A percentile compares a stretch with the other conserved stretches of the same genome.
These are phyloP conservation scores for Anthracocystis panici-leucophaei DNA, from an alignment of 1,284 basidiomycete genomes.

Conservation along the genomic window DNA sequence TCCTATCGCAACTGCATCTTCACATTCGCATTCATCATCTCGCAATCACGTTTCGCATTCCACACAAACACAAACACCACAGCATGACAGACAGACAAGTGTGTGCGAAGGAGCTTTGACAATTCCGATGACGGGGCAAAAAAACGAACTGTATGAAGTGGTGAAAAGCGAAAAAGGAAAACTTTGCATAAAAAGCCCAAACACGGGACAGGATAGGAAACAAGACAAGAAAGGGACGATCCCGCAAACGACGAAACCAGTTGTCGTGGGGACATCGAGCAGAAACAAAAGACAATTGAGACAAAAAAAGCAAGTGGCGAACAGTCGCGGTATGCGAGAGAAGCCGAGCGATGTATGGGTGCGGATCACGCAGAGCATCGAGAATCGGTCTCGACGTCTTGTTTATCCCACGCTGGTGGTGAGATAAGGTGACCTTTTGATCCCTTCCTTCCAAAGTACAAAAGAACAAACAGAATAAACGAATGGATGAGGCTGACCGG, in stretches of 20 bases:
- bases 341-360: constrained; percentile 11
- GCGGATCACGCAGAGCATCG: constrained; percentile 8
- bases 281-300: constrained; percentile 9
- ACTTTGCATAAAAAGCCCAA: not conserved
- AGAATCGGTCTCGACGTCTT: constrained; percentile 28
- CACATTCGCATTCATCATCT: constrained; percentile 13
- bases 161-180: constrained; percentile 1
- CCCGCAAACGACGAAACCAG: constrained; percentile 41
- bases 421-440: constrained; percentile 13
- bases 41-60: constrained; percentile 1
- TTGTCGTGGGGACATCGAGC: constrained; percentile 36
- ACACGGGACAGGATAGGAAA: constrained; percentile 1
- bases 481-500: constrained; percentile 23
- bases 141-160: constrained; percentile 11
- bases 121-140: constrained; percentile 14
- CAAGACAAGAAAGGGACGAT: constrained; percentile 15
- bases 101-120: constrained; percentile 10
- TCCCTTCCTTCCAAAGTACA: constrained; percentile 28
- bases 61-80: not conserved
- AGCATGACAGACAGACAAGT: not conserved
- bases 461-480: constrained; percentile 7
- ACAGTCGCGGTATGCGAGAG: constrained; percentile 1
- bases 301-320: constrained; percentile 8
- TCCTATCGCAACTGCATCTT: not conserved
- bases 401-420: not conserved